Conservation (phyloP, 2,329 filamentous ascomycete species). For the Coniochaeta pulveracea region DNA sequence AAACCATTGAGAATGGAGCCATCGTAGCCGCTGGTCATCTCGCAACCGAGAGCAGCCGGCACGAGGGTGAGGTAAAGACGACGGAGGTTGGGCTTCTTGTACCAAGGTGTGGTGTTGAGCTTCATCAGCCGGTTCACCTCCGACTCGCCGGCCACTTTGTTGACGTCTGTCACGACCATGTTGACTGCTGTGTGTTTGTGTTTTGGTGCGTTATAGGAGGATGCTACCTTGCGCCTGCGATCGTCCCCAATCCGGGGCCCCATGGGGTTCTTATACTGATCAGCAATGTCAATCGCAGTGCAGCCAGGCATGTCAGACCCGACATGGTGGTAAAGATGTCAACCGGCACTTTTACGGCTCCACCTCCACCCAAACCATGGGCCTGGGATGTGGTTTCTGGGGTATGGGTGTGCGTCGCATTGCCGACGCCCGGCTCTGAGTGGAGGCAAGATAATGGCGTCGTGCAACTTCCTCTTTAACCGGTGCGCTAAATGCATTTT, state of each 20-base stretch:
- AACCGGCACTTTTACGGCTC: too few relatives aligned
- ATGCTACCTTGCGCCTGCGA: not conserved
- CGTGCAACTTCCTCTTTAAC: too few relatives aligned
- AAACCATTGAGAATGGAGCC: slow-evolving; percentile 27
- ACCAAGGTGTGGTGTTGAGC: slow-evolving; percentile 11
- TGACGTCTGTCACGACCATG: slow-evolving; percentile 6
- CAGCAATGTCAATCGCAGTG: too few relatives aligned
- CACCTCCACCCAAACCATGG: too few relatives aligned
- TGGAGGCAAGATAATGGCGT: too few relatives aligned
- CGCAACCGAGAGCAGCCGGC: slow-evolving; percentile 9
- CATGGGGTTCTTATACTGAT: slow-evolving; percentile 2
- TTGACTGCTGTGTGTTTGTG: not conserved
- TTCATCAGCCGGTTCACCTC: slow-evolving; percentile 7
- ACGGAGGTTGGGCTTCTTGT: slow-evolving; percentile 12
- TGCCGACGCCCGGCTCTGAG: too few relatives aligned
- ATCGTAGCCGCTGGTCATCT: slow-evolving; percentile 15
- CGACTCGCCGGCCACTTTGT: slow-evolving; percentile 6
- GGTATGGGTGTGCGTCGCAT: too few relatives aligned
- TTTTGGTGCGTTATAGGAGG: not conserved
- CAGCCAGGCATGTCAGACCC: too few relatives aligned
- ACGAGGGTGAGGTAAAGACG: slow-evolving; percentile 9
- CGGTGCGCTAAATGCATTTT: too few relatives aligned
- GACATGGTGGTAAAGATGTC: too few relatives aligned
- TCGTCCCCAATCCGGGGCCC: not conserved
- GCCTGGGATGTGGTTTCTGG: too few relatives aligned